Conservation (phyloP, 495 filamentous ascomycete genomes). For the Letharia columbiana region DNA sequence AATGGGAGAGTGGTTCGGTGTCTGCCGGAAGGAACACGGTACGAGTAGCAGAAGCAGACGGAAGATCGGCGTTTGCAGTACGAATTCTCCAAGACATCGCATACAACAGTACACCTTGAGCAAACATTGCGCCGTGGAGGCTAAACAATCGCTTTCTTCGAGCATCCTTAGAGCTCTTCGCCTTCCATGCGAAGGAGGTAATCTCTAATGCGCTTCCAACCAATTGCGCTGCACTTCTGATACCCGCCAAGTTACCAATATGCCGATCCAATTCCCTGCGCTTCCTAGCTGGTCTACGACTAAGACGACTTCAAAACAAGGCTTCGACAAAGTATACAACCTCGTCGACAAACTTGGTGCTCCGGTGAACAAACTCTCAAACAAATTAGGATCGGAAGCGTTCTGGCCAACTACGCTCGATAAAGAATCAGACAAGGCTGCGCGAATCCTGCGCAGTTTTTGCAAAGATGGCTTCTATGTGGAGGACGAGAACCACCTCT, state of each 20-base stretch:
- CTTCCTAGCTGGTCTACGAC: constrained; percentile 26
- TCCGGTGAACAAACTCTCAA: constrained; percentile 67
- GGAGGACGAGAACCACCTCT: constrained; percentile 27
- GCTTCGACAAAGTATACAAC: constrained; percentile 48
- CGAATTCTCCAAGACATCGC: not conserved
- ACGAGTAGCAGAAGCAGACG: not conserved
- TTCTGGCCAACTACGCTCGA: constrained; percentile 77
- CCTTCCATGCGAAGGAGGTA: not conserved
- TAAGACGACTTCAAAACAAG: constrained; percentile 37
- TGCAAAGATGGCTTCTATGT: constrained; percentile 64
- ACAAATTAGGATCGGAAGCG: constrained; percentile 65
- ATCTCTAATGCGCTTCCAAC: not conserved
- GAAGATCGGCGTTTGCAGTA: not conserved
- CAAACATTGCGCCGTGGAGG: not conserved
- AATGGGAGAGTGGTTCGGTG: not conserved
- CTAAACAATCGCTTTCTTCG: not conserved
- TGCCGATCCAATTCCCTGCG: constrained; percentile 20
- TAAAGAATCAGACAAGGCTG: constrained; percentile 75
- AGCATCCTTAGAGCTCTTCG: not conserved
- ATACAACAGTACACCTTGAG: not conserved
- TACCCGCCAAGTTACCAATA: constrained; percentile 15
- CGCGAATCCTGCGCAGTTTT: constrained; percentile 69
- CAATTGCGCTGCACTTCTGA: not conserved
- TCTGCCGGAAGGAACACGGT: not conserved
- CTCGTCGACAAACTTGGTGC: constrained; percentile 48